Evolutionary conservation across 192 early-diverging fungal species (phyloP), one percentile per base, ranked within the genome.

Genomic region (Coemansia sp.): DNA sequence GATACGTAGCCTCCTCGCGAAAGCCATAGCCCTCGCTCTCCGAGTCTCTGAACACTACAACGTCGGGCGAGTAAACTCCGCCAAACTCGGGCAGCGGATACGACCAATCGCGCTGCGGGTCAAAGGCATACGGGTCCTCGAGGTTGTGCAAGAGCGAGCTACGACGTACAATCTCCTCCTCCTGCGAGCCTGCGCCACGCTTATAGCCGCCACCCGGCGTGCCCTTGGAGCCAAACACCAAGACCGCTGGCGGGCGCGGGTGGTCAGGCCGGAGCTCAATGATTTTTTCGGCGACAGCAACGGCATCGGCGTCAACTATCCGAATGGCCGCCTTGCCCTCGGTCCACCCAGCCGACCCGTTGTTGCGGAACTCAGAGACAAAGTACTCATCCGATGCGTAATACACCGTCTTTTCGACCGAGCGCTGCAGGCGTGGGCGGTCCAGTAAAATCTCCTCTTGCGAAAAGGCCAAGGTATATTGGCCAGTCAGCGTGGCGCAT

Each of bases 1-100:
- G 67, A 39, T 77, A 75, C 44, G 68, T 51, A 12, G 78, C 69
- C 40, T 80, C 82, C 38, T 84, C 75, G 42, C 74, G 78, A 68
- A 84, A 84, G 46, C 61, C 75, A 59, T 84, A 84, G 45, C 74
- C 78, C 12, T 70, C 73, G 44, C 38, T 46, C 73, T 81, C 78
- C n/a, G 83, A 74, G 69, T 85, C 83, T 36, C 78, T 79, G 40
- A 81, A 34, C 27, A 85, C 83, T 3, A 65, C 68, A 12, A 81
- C 75, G 61, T 85, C 83, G 13, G 78, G 78, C 31, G 78, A 78
- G 66, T 85, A 85, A 4, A 85, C 65, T 62, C 83, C 83, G 46
- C 82, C 82, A 69, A 80, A 84, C 61, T 80, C 78, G 53, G 77
- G 75, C 40, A 84, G 71, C 61, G 82, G 82, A 38, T 84, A 84